Evolutionary conservation across 2,329 filamentous ascomycete species (phyloP), one percentile per base, ranked within the genome.

Genomic region (Aspergillus caelatus): DNA sequence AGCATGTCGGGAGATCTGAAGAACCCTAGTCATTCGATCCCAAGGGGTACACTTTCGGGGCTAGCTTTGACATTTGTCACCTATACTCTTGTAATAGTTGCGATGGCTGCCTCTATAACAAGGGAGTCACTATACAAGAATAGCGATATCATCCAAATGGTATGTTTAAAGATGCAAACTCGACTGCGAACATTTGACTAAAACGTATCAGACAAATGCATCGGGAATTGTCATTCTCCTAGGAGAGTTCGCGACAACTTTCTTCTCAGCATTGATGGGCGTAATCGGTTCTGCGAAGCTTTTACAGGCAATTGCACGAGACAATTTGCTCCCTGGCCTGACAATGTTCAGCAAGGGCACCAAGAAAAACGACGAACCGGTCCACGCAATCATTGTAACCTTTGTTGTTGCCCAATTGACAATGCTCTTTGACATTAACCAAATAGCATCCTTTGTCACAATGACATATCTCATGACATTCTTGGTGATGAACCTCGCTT

Each of bases 381-480:
- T 91, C 8, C 84, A 88, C 69, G 92, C 93, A 4, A 91, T 96
- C 58, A 76, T 94, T 23, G 77, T 93, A 39, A 95, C 92, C 0
- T 94, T 91, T 72, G 68, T 86, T 4, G 86, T 94, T 61, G 89
- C 92, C 0, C 93, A 96, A 73, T 67, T 94, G 32, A 92, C 92
- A 0, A 89, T 96, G 78, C 85, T 96, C 57, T 90, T 91, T 52
- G 88, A 96, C 71, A 86, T 96, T 68, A 95, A 96, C 74, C 90
- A 92, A 72, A 96, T 96, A 70, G 93, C 93, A 7, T 94, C 92
- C 0, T 88, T 96, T 62, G 92, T 96, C 53, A 94, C 93, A 2
- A 96, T 96, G 91, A 91, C 91, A 19, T 96, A 95, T 74, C 87
- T 95, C 72, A 94, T 96, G 90, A 96, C 93, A 0, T 96, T 96